Evolutionary conservation across 495 filamentous ascomycete genomes (phyloP), one percentile per base, ranked within the genome.

Genomic region (Opeltia flavorubescens): DNA sequence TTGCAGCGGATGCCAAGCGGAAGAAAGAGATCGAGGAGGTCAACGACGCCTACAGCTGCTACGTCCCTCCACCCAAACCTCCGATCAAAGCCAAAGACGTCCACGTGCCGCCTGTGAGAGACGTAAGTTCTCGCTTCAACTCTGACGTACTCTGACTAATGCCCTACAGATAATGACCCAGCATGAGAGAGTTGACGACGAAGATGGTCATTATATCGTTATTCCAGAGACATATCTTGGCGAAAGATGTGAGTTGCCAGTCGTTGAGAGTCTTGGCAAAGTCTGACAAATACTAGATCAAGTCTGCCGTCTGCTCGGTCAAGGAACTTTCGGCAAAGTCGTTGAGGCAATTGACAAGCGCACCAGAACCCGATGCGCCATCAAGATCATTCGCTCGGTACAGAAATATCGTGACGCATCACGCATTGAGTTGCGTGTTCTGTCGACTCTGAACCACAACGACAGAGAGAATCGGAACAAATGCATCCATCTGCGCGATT

Each of bases 301-400:
- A 62, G 88, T 98, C 50, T 68, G 80, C 50, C 81, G 81, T 56
- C 74, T 95, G 20, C 80, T 98, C 8, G 91, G 91, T 21, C 91
- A 98, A 64, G 91, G 91, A 36, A 98, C 91, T 0, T 98, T 98
- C 59, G 91, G 91, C 44, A 98, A 98, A 63, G 91, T 98, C 12
- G 89, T 98, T 7, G 84, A 94, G 61, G 91, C 91, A 30, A 78
- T 74, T 50, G 91, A 98, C 58, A 77, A 77, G 50, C 71, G 72
- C 47, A 75, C 77, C 46, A 77, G 78, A 47, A 79, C 83, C 47
- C 75, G 83, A 44, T 91, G 89, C 52, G 91, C 91, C 24, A 84
- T 98, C 59, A 98, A 98, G 64, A 89, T 98, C 59, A 98, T 98
- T 51, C 83, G 91, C 43, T 94, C 91, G 0, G 91, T 98, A 5